Evolutionary conservation across 1,284 basidiomycete species (phyloP), one percentile per base, ranked within the genome.

Genomic region (Ceratobasidium theobromae): DNA sequence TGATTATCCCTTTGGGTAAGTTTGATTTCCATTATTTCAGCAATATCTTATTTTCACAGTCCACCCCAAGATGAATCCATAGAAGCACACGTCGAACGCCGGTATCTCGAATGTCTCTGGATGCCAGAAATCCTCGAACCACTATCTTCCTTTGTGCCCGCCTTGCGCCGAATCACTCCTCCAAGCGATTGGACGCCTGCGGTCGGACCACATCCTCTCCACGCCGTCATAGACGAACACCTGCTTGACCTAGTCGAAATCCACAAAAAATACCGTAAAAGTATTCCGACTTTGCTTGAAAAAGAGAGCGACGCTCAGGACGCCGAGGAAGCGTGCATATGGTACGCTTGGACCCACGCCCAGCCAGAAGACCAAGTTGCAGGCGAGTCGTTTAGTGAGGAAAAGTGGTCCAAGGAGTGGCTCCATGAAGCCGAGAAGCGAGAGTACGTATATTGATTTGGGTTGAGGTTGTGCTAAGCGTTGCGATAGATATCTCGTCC

Each of bases 1-100:
- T 25, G 57, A 60, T 14, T 60, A 60, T n/a, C 57, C 57, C 9
- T 60, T 60, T 21, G 57, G 57, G 57, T 60, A 49, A 48, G 57
- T 32, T 5, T n/a, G 14, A 2, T 58, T 1, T 23, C 4, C 16
- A 32, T 9, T 16, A 14, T 33, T n/a, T 21, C 16, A 14, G 16
- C 14, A 33, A 4, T 6, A 21, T 6, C n/a, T 48, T n/a, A 60
- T 16, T 6, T 60, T 1, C 5, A 2, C 48, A 60, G 57, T 1
- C 57, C 57, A 1, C 57, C 57, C 23, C 57, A 60, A 45, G 32
- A 48, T 23, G 57, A 60, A 8, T 48, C 57, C 12, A 45, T 45
- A 27, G 57, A 60, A 35, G 45, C 57, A 4, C 49, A 60, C 27
- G 57, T 45, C 18, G 57, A 60, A 45, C 43, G 57, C 28, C 27